A percentile compares a stretch with the other conserved stretches of the same genome.
Evolutionary conservation across 306 rosid genomes (phyloP).

Genomic region (Citrullus mucosospermus): DNA sequence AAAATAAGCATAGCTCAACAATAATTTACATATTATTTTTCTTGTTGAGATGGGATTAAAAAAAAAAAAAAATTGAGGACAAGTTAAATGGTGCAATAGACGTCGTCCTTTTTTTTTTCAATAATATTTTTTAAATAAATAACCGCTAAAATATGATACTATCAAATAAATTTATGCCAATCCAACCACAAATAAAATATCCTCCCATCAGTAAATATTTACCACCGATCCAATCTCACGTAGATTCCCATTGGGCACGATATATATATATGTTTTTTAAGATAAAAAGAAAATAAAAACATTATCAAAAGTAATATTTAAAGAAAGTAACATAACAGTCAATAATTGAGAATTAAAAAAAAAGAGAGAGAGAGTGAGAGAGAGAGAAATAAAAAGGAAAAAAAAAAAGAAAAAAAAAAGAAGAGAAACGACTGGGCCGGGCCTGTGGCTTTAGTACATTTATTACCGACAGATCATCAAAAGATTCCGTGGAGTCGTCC

Average conservation of each 20-base stretch:
- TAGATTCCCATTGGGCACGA: too few species aligned
- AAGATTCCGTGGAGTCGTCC: conserved; percentile 1
- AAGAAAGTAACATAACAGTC: not conserved
- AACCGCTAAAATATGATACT: too few species aligned
- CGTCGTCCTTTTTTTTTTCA: too few species aligned
- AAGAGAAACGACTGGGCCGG: not conserved
- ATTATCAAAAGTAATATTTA: not conserved
- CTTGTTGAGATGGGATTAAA: too few species aligned
- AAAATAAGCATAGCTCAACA: too few species aligned
- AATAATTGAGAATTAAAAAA: not conserved
- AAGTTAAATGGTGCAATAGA: too few species aligned
- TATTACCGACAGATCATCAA: conserved; percentile 6
- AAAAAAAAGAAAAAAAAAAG: not conserved
- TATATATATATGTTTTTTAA: too few species aligned
- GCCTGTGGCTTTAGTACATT: not conserved
- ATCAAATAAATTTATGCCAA: too few species aligned
- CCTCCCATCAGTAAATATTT: not conserved
- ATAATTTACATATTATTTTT: too few species aligned
- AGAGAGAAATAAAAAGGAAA: not conserved
- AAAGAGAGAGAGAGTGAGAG: not conserved
- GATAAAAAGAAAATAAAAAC: not conserved
- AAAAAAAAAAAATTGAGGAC: too few species aligned
- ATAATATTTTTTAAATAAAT: too few species aligned
- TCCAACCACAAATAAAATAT: not conserved
- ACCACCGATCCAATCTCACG: not conserved